These are phyloP conservation scores for Cenchrus americanus DNA, from an alignment of 176 grass and related monocot genomes.

Conservation along the genomic window DNA sequence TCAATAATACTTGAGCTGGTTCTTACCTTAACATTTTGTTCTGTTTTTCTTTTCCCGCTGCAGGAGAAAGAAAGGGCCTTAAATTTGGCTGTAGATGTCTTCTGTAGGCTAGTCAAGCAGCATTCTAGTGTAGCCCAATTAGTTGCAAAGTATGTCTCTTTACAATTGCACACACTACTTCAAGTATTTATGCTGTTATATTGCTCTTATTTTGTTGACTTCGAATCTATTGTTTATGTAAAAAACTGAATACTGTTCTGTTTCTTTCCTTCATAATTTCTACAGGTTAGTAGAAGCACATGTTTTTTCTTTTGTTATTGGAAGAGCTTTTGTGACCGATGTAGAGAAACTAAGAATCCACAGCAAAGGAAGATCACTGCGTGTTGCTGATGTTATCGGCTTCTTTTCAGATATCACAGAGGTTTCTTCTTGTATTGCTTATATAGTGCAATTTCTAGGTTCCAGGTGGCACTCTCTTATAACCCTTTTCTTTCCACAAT, in stretches of 20 bases:
- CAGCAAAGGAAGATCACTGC: constrained; percentile 83
- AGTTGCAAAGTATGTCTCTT: constrained; percentile 77
- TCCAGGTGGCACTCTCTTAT: constrained; percentile 30
- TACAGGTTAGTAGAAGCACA: constrained; percentile 99
- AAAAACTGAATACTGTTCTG: constrained; percentile 29
- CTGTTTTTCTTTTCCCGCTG: constrained; percentile 28
- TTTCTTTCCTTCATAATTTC: constrained; percentile 30
- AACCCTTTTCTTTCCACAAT: constrained; percentile 40
- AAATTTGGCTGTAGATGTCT: constrained; percentile 93
- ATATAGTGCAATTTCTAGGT: constrained; percentile 11
- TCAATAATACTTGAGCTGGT: constrained; percentile 21
- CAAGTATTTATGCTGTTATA: not conserved
- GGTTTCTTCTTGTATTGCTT: constrained; percentile 55
- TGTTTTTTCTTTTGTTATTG: constrained; percentile 99
- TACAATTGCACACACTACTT: constrained; percentile 25
- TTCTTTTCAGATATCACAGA: constrained; percentile 92
- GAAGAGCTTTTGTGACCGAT: constrained; percentile 98
- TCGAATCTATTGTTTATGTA: constrained; percentile 14
- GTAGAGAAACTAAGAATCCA: constrained; percentile 96
- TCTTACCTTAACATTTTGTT: constrained; percentile 44
- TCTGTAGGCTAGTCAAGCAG: constrained; percentile 98
- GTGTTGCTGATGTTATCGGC: constrained; percentile 73
- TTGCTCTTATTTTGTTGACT: constrained; percentile 29
- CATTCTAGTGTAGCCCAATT: constrained; percentile 91
- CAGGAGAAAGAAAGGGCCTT: constrained; percentile 99